Conservation (phyloP, 352 stramenopile genomes). For the Phytophthora citrophthora region DNA sequence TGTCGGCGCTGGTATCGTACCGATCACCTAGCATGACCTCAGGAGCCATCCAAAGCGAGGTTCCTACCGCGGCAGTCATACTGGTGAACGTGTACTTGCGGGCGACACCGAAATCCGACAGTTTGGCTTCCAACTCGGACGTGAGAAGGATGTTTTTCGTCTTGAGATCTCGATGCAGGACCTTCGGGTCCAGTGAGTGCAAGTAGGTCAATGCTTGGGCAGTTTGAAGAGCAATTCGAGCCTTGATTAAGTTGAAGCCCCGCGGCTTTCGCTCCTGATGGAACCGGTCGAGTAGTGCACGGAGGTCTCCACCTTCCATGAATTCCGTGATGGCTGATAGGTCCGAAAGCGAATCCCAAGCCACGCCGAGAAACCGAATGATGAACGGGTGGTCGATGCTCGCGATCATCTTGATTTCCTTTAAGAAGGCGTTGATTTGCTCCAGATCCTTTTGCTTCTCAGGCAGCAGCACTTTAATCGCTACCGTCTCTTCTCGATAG, state of each 20-base stretch:
- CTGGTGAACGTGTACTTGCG: slow-evolving; percentile 32
- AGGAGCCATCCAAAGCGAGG: slow-evolving; percentile 47
- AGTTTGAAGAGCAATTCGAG: slow-evolving; percentile 37
- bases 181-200: slow-evolving; percentile 40
- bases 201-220: slow-evolving; percentile 49
- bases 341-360: slow-evolving; percentile 48
- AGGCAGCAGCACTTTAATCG: slow-evolving; percentile 49
- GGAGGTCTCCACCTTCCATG: slow-evolving; percentile 49
- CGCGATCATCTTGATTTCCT: slow-evolving; percentile 35
- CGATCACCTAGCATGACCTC: slow-evolving; percentile 44
- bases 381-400: slow-evolving; percentile 56
- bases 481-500: slow-evolving; percentile 45
- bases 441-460: slow-evolving; percentile 33
- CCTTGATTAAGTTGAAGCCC: slow-evolving; percentile 39
- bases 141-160: slow-evolving; percentile 56
- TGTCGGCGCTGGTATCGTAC: slow-evolving; percentile 49
- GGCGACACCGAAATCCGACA: slow-evolving; percentile 55
- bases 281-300: slow-evolving; percentile 33
- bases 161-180: slow-evolving; percentile 61
- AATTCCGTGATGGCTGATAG: slow-evolving; percentile 52
- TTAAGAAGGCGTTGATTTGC: slow-evolving; percentile 52
- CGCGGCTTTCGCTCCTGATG: slow-evolving; percentile 12
- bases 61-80: slow-evolving; percentile 43
- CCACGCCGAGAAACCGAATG: slow-evolving; percentile 55
- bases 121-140: slow-evolving; percentile 33